Base-by-base conservation (phyloP, 73 alveolate species). In the Symbiodinium pilosum region DNA sequence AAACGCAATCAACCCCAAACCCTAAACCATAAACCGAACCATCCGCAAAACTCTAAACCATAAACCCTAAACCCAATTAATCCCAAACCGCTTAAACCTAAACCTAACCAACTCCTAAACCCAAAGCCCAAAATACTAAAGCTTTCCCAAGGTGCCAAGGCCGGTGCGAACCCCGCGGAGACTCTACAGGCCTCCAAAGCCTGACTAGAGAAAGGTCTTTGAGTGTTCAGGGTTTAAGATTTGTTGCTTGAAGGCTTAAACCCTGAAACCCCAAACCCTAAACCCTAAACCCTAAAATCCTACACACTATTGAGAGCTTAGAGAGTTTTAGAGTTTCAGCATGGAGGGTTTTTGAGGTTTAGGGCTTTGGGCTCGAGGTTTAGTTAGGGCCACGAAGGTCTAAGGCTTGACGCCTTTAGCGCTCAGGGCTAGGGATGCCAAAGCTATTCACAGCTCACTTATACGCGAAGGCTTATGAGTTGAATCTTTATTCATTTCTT, bases 91-190 rank as follows among this genome's bases (percentile, higher is more conserved):
- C 77, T 21, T 16, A 56, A 56, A n/a, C n/a, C n/a, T n/a, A n/a
- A n/a, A n/a, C n/a, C n/a, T n/a, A n/a, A n/a, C n/a, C n/a, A 47
- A 14, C 59, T 47, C 59, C 59, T 14, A 47, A 47, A 47, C 59
- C 59, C 34, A 64, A 0, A 20, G 38, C 77, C 36, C 77, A 26
- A 18, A 20, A 64, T 2, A 5, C 18, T 7, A 18, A 2, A 54
- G 24, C 64, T 54, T 84, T 30, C 32, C 83, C 41, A 26, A 88
- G 95, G 95, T 20, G 44, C 95, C 39, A 88, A 88, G 86, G 69
- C 95, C 21, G 69, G 86, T 16, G 95, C 95, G 42, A 88, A 88
- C 95, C 95, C 86, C 24, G 95, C 95, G 30, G 95, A 88, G 85
- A 52, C 95, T 3, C 41, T 88, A 86, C 71, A 88, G 95, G 95